phyloP scores from a whole-genome alignment of 192 early-diverging fungal species.

The Rhizophagus sp. region DNA sequence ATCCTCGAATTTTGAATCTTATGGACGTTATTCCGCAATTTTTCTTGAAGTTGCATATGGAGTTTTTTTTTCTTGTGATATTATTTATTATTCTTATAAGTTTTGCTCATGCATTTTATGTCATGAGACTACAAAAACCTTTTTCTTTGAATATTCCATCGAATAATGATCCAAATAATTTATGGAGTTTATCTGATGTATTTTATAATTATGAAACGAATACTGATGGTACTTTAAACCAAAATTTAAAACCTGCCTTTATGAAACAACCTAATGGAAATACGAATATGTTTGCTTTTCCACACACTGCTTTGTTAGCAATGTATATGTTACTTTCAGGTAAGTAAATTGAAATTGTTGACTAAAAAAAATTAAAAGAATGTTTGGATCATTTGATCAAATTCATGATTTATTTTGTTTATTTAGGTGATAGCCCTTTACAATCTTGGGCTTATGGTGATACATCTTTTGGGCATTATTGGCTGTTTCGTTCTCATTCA shows the following conservation, averaged over 20 bases:
- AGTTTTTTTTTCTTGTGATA: conserved; percentile 14
- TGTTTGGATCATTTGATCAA: too few species aligned
- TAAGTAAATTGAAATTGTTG: not conserved
- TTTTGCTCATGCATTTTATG: conserved; percentile 9
- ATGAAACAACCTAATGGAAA: not conserved
- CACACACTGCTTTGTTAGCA: not conserved
- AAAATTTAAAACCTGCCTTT: not conserved
- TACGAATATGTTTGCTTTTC: not conserved
- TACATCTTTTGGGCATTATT: not conserved
- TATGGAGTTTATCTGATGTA: not conserved
- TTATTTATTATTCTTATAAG: not conserved
- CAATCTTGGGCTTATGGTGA: not conserved
- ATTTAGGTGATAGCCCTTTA: too few species aligned
- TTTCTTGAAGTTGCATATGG: not conserved
- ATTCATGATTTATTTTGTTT: not conserved
- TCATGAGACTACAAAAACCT: not conserved
- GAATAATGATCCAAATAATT: conserved; percentile 26
- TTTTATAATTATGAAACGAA: too few species aligned
- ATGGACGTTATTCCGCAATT: conserved; percentile 4
- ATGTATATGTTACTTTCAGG: not conserved
- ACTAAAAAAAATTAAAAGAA: not conserved
- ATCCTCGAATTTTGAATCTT: not conserved
- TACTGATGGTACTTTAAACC: not conserved
- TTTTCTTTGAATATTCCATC: not conserved
- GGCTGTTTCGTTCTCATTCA: too few species aligned